Conservation (phyloP, 2,329 filamentous ascomycete genomes). For the Cadophora gregata region DNA sequence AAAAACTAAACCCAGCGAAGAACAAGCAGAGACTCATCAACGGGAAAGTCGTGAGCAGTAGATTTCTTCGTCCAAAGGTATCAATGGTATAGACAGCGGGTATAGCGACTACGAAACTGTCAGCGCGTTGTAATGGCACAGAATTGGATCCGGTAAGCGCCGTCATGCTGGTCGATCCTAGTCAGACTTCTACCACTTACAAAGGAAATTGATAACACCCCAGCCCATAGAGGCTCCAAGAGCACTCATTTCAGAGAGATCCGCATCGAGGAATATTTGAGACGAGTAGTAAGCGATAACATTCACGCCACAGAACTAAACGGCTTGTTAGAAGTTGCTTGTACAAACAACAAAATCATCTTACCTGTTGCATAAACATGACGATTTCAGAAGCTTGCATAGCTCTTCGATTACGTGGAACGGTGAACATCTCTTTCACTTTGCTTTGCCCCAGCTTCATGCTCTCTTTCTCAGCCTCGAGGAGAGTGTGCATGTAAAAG, state of each 20-base stretch:
- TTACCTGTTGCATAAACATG: conserved; percentile 70
- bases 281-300: conserved; percentile 65
- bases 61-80: conserved; percentile 67
- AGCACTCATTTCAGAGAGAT: conserved; percentile 57
- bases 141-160: not conserved
- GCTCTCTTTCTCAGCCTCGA: conserved; percentile 58
- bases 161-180: not conserved
- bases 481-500: conserved; percentile 69
- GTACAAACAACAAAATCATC: not conserved
- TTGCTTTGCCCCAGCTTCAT: conserved; percentile 55
- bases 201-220: conserved; percentile 68
- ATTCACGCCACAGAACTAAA: conserved; percentile 54
- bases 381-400: conserved; percentile 77
- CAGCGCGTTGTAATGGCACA: not conserved
- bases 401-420: conserved; percentile 71
- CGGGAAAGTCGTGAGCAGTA: conserved; percentile 68
- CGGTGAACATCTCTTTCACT: conserved; percentile 61
- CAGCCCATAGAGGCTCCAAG: conserved; percentile 66
- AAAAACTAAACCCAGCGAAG: conserved; percentile 55
- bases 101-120: conserved; percentile 51
- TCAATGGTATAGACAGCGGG: conserved; percentile 71
- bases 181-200: not conserved
- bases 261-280: conserved; percentile 62
- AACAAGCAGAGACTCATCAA: conserved; percentile 54
- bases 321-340: not conserved